Evolutionary conservation across 768 basidiomycete species (phyloP), one percentile per base, ranked within the genome.

Genomic region (Tephrocybe sp.): DNA sequence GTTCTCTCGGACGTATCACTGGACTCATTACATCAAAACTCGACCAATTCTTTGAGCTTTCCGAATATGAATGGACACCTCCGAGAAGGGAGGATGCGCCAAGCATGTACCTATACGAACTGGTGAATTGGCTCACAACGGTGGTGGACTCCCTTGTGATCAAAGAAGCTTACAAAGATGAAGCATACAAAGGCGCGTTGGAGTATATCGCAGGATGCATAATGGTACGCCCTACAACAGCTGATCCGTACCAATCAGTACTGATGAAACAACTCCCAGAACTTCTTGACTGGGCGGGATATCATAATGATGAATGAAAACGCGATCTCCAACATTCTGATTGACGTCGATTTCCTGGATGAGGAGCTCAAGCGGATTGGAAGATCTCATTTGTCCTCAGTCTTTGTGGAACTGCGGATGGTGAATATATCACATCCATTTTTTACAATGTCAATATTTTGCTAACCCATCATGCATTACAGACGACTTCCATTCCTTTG

Each of bases 101-200:
- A 39, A 95, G 92, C 79, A 87, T 88, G 80, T 98, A 98, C 68
- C 77, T 98, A 2, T 88, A 92, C 65, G 96, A 98, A 66, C 81
- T 98, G 61, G 82, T 96, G 65, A 94, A 93, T 65, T 99, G 95
- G 89, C 77, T 98, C 46, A 95, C 88, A 34, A 97, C 95, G 1
- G 90, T 97, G 49, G 92, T 99, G 42, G 97, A 98, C 66, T 92
- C 83, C 52, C 83, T 87, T 58, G 80, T 78, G 53, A 83, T 98
- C 70, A 85, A 89, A 49, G 89, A 94, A 50, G 69, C 72, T 9
- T 87, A 92, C 72, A 95, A 94, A 68, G 89, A 92, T 47, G 85
- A 91, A 57, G 92, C 91, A 9, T 99, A 97, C 66, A 82, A 80
- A 55, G 87, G 84, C 39, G 95, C 97, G 12, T 74, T 96, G n/a